A percentile compares a stretch with the other conserved stretches of the same genome.
These are phyloP conservation scores for Sporothrix protearum DNA, from an alignment of 2,329 filamentous ascomycete species.

Conservation along the genomic window DNA sequence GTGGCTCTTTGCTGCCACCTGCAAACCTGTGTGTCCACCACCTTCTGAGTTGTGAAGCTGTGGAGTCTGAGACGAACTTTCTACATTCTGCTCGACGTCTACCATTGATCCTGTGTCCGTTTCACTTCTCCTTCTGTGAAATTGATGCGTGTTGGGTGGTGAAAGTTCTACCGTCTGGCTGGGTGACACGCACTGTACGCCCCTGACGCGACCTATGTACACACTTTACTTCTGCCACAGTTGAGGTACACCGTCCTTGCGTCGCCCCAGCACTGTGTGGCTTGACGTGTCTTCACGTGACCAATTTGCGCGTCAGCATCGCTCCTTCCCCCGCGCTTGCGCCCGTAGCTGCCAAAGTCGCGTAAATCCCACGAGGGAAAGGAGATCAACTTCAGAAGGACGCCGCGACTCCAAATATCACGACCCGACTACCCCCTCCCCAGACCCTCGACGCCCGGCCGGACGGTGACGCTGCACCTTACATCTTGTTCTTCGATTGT, in stretches of 20 bases:
- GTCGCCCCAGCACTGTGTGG: background rate
- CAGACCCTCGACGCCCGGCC: constrained; percentile 10
- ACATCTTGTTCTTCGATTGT: background rate
- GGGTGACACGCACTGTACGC: background rate
- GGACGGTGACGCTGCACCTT: background rate
- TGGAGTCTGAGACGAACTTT: background rate
- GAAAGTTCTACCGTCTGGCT: background rate
- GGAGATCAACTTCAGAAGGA: background rate
- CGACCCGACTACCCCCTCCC: background rate
- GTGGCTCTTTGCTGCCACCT: constrained; percentile 1
- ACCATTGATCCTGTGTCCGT: background rate
- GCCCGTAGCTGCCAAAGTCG: constrained; percentile 21
- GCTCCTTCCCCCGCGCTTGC: constrained; percentile 21
- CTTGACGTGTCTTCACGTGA: constrained; percentile 21
- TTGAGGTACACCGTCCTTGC: background rate
- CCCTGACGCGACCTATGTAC: background rate
- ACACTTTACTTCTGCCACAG: constrained; percentile 1
- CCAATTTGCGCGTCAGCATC: constrained; percentile 18
- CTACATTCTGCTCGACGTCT: background rate
- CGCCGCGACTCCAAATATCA: background rate
- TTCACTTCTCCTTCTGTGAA: background rate
- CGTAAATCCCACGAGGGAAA: constrained; percentile 23
- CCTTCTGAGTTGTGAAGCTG: background rate
- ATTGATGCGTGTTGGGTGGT: background rate
- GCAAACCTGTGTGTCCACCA: constrained; percentile 2